Conservation (phyloP, 257 asterid genomes). For the Vinca minor region DNA sequence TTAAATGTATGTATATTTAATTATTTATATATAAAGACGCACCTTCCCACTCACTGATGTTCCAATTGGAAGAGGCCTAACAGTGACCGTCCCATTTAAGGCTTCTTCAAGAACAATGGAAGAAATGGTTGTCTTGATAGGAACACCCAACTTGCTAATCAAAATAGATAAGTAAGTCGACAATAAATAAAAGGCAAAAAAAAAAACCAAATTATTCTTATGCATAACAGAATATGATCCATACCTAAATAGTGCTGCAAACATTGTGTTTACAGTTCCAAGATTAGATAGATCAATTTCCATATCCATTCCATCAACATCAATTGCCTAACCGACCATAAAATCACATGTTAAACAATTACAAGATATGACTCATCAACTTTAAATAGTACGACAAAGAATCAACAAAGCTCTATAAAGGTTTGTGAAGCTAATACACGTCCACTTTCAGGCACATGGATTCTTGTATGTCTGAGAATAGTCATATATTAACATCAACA, state of each 20-base stretch:
- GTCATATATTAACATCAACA: no score
- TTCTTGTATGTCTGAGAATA: no score
- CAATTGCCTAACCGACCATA: constrained; percentile 64
- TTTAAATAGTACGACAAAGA: no score
- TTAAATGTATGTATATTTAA: no score
- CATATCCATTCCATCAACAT: constrained; percentile 97
- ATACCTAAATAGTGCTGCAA: constrained; percentile 97
- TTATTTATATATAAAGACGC: neutral
- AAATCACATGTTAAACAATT: constrained; percentile 8
- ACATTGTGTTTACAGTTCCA: constrained; percentile 98
- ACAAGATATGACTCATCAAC: no score
- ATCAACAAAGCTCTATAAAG: no score
- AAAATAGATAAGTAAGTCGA: constrained; percentile 15
- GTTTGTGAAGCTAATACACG: no score
- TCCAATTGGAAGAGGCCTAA: constrained; percentile 95
- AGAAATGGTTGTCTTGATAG: constrained; percentile 94
- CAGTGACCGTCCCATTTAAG: constrained; percentile 88
- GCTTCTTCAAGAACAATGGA: constrained; percentile 99
- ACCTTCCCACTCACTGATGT: constrained; percentile 94
- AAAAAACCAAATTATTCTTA: neutral
- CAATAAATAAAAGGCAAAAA: no score
- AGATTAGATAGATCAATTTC: constrained; percentile 97
- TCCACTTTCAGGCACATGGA: no score
- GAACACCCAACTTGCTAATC: constrained; percentile 91
- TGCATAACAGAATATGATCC: constrained; percentile 9